phyloP scores from a whole-genome alignment of 495 filamentous ascomycete genomes.

The Hypoxylon rickii region DNA sequence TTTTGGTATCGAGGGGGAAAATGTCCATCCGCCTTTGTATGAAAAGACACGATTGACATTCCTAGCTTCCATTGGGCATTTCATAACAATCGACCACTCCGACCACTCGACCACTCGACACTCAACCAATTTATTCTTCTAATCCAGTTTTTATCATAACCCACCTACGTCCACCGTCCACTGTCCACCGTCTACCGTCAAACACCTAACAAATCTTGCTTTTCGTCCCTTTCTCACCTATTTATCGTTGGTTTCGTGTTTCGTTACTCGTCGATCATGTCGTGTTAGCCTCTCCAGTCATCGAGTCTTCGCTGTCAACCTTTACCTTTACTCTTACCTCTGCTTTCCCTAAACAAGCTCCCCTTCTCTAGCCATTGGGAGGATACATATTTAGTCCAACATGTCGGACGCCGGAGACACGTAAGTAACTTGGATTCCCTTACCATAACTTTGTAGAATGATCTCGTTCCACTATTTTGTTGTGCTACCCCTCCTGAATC shows the following conservation, averaged over 20 bases:
- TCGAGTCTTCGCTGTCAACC: constrained; percentile 1
- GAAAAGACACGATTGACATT: constrained; percentile 30
- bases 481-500: neutral
- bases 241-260: neutral
- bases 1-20: constrained; percentile 26
- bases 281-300: constrained; percentile 9
- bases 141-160: neutral
- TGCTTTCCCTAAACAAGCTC: constrained; percentile 8
- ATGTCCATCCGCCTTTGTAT: constrained; percentile 15
- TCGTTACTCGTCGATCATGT: constrained; percentile 15
- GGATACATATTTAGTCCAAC: constrained; percentile 12
- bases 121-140: neutral
- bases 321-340: neutral
- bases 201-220: too few relatives aligned
- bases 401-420: constrained; percentile 53
- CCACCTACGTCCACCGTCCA: too few relatives aligned
- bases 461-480: neutral
- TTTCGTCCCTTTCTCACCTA: neutral
- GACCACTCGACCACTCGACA: neutral
- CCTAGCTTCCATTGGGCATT: constrained; percentile 1
- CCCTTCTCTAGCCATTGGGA: constrained; percentile 9
- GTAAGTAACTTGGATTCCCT: constrained; percentile 43
- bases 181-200: too few relatives aligned
- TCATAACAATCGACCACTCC: neutral
- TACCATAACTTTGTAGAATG: too few relatives aligned